phyloP scores from a whole-genome alignment of 2,329 filamentous ascomycete species.

The Tolypocladium paradoxum region DNA sequence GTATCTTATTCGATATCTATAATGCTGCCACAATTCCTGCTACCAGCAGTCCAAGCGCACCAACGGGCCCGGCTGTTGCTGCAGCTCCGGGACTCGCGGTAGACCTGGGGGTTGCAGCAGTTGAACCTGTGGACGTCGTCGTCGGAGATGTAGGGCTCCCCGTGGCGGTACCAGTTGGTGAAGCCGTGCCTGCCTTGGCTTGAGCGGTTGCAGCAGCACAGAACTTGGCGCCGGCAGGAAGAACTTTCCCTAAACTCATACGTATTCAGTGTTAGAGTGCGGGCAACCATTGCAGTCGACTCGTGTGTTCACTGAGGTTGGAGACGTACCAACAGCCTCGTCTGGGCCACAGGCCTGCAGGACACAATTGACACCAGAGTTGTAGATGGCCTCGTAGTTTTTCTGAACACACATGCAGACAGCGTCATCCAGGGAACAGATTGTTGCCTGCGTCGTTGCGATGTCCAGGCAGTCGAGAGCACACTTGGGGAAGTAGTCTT shows the following conservation, averaged over 20 bases:
- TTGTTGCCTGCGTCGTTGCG: slow-evolving; percentile 11
- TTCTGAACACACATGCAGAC: slow-evolving; percentile 14
- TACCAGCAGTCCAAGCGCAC: not conserved
- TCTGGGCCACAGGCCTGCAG: slow-evolving; percentile 15
- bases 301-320: not conserved
- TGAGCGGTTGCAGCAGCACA: slow-evolving; percentile 5
- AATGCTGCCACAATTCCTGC: slow-evolving; percentile 3
- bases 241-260: slow-evolving; percentile 3
- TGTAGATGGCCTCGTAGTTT: slow-evolving; percentile 17
- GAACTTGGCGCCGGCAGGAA: slow-evolving; percentile 7
- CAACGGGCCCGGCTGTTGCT: slow-evolving; percentile 1
- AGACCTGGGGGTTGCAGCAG: not conserved
- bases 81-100: slow-evolving; percentile 2
- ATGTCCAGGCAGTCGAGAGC: slow-evolving; percentile 16
- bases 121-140: not conserved
- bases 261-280: not conserved
- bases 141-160: not conserved
- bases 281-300: too few species aligned
- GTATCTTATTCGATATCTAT: not conserved
- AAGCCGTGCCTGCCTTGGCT: slow-evolving; percentile 1
- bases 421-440: slow-evolving; percentile 13
- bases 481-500: slow-evolving; percentile 17
- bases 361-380: slow-evolving; percentile 14
- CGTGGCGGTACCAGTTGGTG: not conserved
- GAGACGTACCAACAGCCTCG: slow-evolving; percentile 14